Percentiles rank a stretch among this genome's conserved stretches.
Evolutionary conservation across 2,329 filamentous ascomycete species (phyloP).

Genomic region (Xylaria polymorpha): DNA sequence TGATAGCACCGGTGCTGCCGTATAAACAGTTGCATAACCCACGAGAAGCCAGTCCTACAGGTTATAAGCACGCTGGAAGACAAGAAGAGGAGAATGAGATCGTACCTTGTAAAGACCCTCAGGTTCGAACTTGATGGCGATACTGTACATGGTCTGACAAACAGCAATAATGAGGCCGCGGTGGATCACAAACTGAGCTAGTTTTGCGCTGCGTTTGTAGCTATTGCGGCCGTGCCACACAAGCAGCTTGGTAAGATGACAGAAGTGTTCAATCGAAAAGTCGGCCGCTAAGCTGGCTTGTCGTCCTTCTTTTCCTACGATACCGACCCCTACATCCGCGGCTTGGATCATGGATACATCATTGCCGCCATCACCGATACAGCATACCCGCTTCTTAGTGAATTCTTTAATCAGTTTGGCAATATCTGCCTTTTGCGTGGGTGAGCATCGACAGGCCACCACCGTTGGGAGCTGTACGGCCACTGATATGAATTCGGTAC

Average conservation of each 20-base stretch:
- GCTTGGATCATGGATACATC: constrained; percentile 99
- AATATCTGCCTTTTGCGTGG: constrained; percentile 95
- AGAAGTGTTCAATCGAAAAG: constrained; percentile 96
- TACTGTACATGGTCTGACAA: constrained; percentile 97
- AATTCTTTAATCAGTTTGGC: constrained; percentile 89
- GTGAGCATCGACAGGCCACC: constrained; percentile 95
- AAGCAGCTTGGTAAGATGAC: constrained; percentile 93
- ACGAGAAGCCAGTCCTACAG: constrained; percentile 89
- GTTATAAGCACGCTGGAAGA: constrained; percentile 40
- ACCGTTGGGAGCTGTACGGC: constrained; percentile 91
- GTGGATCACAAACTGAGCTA: constrained; percentile 98
- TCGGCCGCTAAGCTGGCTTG: constrained; percentile 96
- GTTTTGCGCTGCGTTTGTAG: constrained; percentile 94
- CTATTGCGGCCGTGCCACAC: constrained; percentile 98
- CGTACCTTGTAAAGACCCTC: constrained; percentile 86
- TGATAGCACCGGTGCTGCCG: constrained; percentile 90
- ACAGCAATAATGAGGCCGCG: constrained; percentile 94
- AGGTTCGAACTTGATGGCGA: constrained; percentile 90
- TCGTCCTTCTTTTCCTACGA: constrained; percentile 96
- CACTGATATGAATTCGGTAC: constrained; percentile 85
- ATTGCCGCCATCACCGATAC: constrained; percentile 97
- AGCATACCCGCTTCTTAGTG: constrained; percentile 95
- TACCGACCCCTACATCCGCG: constrained; percentile 96
- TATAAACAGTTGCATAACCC: constrained; percentile 96
- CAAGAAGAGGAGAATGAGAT: constrained; percentile 7